Evolutionary conservation across 2,329 filamentous ascomycete genomes (phyloP).

Genomic region (Aureobasidium leucospermi): DNA sequence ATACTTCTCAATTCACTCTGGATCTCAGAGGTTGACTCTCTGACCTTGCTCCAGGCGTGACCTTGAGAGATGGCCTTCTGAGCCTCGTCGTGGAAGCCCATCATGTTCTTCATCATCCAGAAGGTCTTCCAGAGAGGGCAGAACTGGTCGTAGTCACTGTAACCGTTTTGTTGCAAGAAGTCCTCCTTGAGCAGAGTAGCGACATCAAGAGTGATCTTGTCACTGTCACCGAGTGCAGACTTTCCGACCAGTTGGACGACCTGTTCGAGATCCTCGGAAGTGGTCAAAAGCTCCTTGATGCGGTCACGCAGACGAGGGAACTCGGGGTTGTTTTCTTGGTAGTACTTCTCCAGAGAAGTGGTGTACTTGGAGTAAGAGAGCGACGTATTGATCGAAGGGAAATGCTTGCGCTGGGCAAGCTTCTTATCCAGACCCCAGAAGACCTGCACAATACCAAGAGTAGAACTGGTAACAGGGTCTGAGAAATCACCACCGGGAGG

Average conservation of each 20-base stretch:
- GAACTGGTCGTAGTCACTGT: constrained; percentile 98
- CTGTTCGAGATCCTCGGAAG: constrained; percentile 95
- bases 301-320: constrained; percentile 90
- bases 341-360: constrained; percentile 79
- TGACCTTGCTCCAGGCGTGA: constrained; percentile 84
- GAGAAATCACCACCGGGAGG: constrained; percentile 98
- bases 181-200: constrained; percentile 92
- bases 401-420: constrained; percentile 96
- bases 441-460: constrained; percentile 94
- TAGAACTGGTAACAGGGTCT: constrained; percentile 89
- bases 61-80: constrained; percentile 92
- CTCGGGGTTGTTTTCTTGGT: constrained; percentile 86
- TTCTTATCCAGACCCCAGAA: constrained; percentile 99
- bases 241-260: constrained; percentile 98
- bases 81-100: constrained; percentile 94
- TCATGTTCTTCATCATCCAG: constrained; percentile 99
- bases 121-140: constrained; percentile 99
- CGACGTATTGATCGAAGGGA: constrained; percentile 94
- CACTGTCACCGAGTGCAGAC: constrained; percentile 86
- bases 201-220: constrained; percentile 97
- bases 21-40: constrained; percentile 81
- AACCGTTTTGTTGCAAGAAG: constrained; percentile 98
- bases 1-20: constrained; percentile 79
- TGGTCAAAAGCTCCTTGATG: constrained; percentile 86
- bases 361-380: constrained; percentile 97